These are phyloP conservation scores for Leishmania lainsoni DNA, from an alignment of 208 protist species.

Conservation along the genomic window DNA sequence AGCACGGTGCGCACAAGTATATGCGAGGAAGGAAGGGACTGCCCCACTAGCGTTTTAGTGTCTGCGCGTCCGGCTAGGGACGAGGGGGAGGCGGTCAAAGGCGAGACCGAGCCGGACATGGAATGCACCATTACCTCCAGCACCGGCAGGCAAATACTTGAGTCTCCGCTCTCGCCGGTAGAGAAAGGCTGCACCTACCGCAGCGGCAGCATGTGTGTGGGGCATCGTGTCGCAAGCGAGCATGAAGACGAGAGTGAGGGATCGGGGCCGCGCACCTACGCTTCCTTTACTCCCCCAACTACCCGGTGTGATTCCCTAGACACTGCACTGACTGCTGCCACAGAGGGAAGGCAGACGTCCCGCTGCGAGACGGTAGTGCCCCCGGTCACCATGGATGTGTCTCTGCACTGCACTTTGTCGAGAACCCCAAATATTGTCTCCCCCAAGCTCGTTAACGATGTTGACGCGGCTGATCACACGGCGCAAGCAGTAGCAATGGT, in stretches of 20 bases:
- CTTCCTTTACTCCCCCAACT: neutral
- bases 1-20: slow-evolving; percentile 9
- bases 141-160: slow-evolving; percentile 1
- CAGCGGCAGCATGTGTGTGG: neutral
- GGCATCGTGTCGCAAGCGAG: neutral
- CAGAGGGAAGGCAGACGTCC: neutral
- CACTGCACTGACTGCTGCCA: neutral
- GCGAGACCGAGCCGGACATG: neutral
- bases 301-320: neutral
- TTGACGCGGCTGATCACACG: neutral
- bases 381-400: neutral
- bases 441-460: neutral
- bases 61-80: neutral
- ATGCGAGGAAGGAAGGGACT: neutral
- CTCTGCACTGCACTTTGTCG: neutral
- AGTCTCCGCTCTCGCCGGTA: neutral
- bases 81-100: neutral
- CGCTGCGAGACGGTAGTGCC: slow-evolving; percentile 3
- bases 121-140: slow-evolving; percentile 7
- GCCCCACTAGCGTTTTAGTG: neutral
- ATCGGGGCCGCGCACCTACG: neutral
- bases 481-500: neutral
- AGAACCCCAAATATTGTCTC: neutral
- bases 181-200: neutral
- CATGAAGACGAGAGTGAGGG: slow-evolving; percentile 1